Evolutionary conservation across 345 rosid genomes (phyloP), one percentile per base, ranked within the genome.

Genomic region (Theobroma cacao): DNA sequence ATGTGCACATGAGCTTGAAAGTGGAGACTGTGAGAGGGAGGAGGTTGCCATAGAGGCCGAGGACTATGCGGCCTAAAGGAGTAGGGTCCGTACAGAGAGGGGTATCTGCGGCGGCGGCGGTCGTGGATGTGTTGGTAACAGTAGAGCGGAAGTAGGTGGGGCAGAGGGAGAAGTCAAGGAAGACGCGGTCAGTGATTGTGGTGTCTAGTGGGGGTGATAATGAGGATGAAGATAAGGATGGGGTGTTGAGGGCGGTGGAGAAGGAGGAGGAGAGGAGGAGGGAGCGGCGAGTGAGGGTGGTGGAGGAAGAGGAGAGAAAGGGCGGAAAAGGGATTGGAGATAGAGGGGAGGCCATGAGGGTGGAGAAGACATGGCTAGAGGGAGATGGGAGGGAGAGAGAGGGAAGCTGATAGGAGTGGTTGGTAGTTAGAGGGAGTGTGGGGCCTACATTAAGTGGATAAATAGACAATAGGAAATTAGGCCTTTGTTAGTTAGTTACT

Each of bases 91-190:
- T 26, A 80, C 97, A 93, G 38, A 91, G 85, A 22, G 92, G 79
- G 75, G 84, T 22, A 22, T 52, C 75, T 30, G 33, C 33, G 64
- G 83, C 77, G 43, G 83, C 81, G 67, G 86, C 6, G 22, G 45
- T 31, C 88, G 67, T 71, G 83, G 43, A 30, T 28, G 68, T 85
- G 85, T 86, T 83, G 75, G 87, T 76, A 61, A 85, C 85, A 72
- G 90, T 89, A 33, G 91, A 80, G 75, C 94, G 91, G 89, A 85
- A 84, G 89, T 87, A 90, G 82, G 84, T 88, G 30, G 97, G 89
- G 78, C 98, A 91, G 79, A 93, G 80, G 83, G 94, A 87, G 91
- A 95, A 91, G 83, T 95, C 98, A 78, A 95, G 83, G 91, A 88
- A 95, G 77, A 95, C 82, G 7, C 98, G 92, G 87, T 93, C 93